phyloP scores from a whole-genome alignment of 768 basidiomycete genomes.

The Steccherinum ochraceum region DNA sequence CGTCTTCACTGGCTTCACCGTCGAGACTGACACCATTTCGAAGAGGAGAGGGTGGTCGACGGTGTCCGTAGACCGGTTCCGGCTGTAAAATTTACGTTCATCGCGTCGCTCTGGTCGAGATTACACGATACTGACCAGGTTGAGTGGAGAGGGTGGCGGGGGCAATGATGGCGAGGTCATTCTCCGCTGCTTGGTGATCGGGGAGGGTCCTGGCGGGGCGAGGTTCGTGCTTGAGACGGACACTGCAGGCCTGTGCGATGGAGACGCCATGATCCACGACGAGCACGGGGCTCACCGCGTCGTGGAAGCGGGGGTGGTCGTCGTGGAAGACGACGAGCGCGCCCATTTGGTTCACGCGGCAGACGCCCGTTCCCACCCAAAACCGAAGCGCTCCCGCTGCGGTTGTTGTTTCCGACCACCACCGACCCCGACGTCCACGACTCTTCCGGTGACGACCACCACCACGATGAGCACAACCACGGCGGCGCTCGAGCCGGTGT shows the following conservation, averaged over 20 bases:
- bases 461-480: constrained; percentile 30
- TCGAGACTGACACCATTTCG: constrained; percentile 56
- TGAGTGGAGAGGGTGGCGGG: constrained; percentile 31
- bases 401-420: constrained; percentile 4
- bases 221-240: constrained; percentile 22
- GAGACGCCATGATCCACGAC: constrained; percentile 20
- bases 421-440: constrained; percentile 7
- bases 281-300: constrained; percentile 13
- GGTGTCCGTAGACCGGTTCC: constrained; percentile 35
- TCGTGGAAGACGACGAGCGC: constrained; percentile 15
- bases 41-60: constrained; percentile 69
- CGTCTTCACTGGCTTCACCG: constrained; percentile 32
- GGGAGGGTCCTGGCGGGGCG: constrained; percentile 10
- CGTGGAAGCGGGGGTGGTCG: constrained; percentile 24
- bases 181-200: constrained; percentile 25
- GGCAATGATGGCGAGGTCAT: constrained; percentile 31
- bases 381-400: not conserved
- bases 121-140: constrained; percentile 28
- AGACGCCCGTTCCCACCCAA: not conserved
- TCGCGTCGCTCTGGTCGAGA: constrained; percentile 4
- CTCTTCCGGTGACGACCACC: constrained; percentile 7
- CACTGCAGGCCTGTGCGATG: constrained; percentile 19
- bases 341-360: not conserved
- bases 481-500: constrained; percentile 43
- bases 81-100: constrained; percentile 26